Percentiles rank a stretch among this genome's conserved stretches.
phyloP scores from a whole-genome alignment of 768 basidiomycete genomes.

The Pisolithus marmoratus region DNA sequence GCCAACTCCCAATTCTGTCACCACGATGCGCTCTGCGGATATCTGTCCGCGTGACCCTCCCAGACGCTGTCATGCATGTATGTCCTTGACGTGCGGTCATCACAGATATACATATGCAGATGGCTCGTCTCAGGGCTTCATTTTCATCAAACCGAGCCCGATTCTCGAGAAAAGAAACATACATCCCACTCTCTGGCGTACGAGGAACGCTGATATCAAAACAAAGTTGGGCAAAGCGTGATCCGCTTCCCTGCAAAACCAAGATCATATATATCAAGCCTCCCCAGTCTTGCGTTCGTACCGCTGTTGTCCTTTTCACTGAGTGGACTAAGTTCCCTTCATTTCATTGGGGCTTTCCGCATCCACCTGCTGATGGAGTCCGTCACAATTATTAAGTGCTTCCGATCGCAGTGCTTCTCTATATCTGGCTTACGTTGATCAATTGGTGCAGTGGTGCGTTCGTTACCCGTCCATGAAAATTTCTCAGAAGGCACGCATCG shows the following conservation, averaged over 20 bases:
- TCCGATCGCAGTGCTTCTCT: neutral
- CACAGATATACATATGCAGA: constrained; percentile 3
- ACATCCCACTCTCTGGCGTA: neutral
- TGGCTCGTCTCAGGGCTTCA: constrained; percentile 4
- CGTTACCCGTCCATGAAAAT: too few species aligned
- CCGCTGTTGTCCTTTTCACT: too few species aligned
- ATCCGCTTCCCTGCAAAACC: too few species aligned
- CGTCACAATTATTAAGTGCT: neutral
- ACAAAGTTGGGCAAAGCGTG: neutral
- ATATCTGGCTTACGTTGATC: neutral
- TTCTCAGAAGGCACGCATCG: too few species aligned
- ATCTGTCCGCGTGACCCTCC: neutral
- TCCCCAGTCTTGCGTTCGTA: too few species aligned
- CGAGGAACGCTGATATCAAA: neutral
- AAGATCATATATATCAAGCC: too few species aligned
- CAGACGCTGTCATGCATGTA: constrained; percentile 1
- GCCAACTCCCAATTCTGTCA: constrained; percentile 8
- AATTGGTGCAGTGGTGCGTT: neutral
- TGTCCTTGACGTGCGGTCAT: neutral
- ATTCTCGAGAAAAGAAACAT: neutral
- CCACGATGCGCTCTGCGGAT: constrained; percentile 1
- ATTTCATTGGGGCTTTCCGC: too few species aligned
- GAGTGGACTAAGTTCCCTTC: too few species aligned
- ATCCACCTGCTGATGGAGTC: too few species aligned
- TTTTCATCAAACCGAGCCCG: neutral